A percentile compares a stretch with the other conserved stretches of the same genome.
Conservation (phyloP, 106 monocot species). For the Phalaenopsis equestris region DNA sequence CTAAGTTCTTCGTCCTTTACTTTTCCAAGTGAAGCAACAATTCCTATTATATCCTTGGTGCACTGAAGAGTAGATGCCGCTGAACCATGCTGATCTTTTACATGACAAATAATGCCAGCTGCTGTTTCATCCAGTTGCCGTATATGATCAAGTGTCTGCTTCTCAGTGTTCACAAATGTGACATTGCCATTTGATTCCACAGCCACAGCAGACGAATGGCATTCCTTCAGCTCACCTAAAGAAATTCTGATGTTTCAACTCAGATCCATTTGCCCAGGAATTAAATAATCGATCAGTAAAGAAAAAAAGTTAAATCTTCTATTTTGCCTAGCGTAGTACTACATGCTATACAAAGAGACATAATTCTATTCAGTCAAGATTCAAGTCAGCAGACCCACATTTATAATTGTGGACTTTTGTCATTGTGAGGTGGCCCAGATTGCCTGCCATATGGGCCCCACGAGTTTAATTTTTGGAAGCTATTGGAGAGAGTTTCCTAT, state of each 20-base stretch:
- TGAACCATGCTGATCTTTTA: slow-evolving; percentile 33
- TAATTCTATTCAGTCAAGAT: not conserved
- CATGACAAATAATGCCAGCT: slow-evolving; percentile 59
- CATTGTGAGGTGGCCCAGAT: no score
- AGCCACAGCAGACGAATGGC: slow-evolving; percentile 25
- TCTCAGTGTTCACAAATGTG: slow-evolving; percentile 23
- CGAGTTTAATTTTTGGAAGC: no score
- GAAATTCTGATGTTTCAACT: not conserved
- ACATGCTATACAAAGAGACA: not conserved
- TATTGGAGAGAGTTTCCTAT: no score
- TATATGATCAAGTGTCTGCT: slow-evolving; percentile 47
- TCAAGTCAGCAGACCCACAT: not conserved
- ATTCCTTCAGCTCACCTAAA: slow-evolving; percentile 48
- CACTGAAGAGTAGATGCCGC: slow-evolving; percentile 32
- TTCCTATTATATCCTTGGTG: slow-evolving; percentile 68
- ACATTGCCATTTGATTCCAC: slow-evolving; percentile 16
- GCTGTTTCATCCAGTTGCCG: slow-evolving; percentile 46
- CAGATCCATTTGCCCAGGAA: not conserved
- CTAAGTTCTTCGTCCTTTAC: slow-evolving; percentile 72
- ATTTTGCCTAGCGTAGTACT: not conserved
- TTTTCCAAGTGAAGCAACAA: slow-evolving; percentile 72
- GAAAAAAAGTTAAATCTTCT: not conserved
- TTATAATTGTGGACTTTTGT: no score
- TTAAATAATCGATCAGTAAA: not conserved
- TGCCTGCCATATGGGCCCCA: no score